Conservation (phyloP, 2,329 filamentous ascomycete genomes). For the Cryphonectria nitschkei region DNA sequence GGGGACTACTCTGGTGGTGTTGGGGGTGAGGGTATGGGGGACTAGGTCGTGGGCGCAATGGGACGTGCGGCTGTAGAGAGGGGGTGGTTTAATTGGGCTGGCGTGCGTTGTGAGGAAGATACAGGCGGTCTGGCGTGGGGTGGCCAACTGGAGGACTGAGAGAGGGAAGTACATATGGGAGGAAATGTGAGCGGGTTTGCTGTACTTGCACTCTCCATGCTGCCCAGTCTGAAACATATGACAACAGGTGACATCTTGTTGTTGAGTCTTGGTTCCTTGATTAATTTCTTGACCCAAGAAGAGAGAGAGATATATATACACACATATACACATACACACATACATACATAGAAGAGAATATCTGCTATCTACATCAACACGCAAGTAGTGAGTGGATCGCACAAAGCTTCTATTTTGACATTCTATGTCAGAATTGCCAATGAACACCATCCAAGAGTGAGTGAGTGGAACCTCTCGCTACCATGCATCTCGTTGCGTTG, state of each 20-base stretch:
- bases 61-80: constrained; percentile 11
- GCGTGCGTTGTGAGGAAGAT: neutral
- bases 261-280: too few relatives aligned
- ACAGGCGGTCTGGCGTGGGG: neutral
- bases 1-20: neutral
- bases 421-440: neutral
- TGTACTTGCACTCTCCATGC: constrained; percentile 5
- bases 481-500: neutral
- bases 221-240: constrained; percentile 16
- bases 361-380: neutral
- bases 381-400: too few relatives aligned
- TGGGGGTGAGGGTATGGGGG: neutral
- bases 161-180: too few relatives aligned
- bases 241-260: neutral
- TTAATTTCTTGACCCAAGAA: too few relatives aligned
- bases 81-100: neutral
- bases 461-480: too few relatives aligned
- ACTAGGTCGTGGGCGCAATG: neutral
- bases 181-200: neutral
- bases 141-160: neutral
- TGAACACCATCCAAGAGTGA: too few relatives aligned
- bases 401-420: too few relatives aligned
- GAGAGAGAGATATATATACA: too few relatives aligned
- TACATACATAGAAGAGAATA: too few relatives aligned
- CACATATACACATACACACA: too few relatives aligned